Evolutionary conservation across 352 stramenopile genomes (phyloP), one percentile per base, ranked within the genome.

Genomic region (Globisporangium ultimum): DNA sequence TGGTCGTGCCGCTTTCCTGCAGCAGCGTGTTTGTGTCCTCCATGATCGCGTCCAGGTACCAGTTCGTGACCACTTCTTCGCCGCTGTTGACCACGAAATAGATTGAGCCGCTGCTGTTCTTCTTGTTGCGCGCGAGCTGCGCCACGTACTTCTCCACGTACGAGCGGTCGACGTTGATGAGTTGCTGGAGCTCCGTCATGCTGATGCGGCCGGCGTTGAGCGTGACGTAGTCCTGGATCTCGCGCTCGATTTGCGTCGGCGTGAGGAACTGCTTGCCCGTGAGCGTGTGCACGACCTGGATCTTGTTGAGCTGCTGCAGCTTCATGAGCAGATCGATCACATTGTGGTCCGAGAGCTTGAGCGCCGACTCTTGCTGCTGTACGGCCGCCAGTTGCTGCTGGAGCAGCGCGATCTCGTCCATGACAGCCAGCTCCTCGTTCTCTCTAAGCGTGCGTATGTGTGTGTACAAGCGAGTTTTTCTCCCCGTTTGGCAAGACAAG

Each of bases 1-100:
- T 78, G 17, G 77, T 72, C 1, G 77, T 89, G 2, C 84, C 86
- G 24, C 61, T 78, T 46, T 92, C 81, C 32, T 92, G 79, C n/a
- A 95, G 66, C 34, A 89, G 52, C 50, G 85, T 76, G 55, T 92
- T 76, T 20, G 79, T 88, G 59, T 93, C 80, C 53, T 91, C 75
- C 78, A 91, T 93, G 66, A 95, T 93, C 22, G 70, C 80, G 62
- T 95, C 82, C 48, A 95, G 63, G 56, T 95, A 95, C 75, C 74
- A 81, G 60, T 71, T 88, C 55, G 84, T 91, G 21, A 95, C 58
- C 40, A 95, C 64, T 59, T 93, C 86, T 63, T 91, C 84, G 24
- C 82, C 86, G 36, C 77, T 72, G 68, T 89, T 91, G 40, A 91
- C 68, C 17, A 91, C 60, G 40, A 71, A 70, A 61, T 84, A 90